Evolutionary conservation across 306 rosid species (phyloP).

Genomic region (Macrotyloma uniflorum): DNA sequence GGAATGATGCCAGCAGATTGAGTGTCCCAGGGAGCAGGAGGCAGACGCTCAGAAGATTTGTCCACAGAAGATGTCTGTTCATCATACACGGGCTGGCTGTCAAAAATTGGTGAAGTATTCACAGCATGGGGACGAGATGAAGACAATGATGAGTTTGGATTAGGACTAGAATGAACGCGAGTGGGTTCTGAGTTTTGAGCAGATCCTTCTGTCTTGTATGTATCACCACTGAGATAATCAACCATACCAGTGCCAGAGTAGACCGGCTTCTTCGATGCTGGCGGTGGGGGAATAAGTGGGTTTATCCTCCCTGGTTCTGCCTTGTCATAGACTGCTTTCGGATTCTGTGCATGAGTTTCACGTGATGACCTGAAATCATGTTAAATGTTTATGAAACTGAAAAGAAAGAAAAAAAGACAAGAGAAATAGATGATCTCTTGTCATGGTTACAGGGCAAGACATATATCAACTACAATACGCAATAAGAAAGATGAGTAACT

Average conservation of each 20-base stretch:
- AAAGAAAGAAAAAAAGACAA: background rate
- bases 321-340: constrained; percentile 58
- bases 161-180: constrained; percentile 50
- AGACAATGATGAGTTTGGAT: constrained; percentile 49
- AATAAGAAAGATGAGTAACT: constrained; percentile 9
- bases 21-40: constrained; percentile 75
- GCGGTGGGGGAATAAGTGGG: constrained; percentile 84
- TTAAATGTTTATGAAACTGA: constrained; percentile 21
- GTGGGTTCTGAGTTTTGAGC: constrained; percentile 47
- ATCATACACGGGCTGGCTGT: constrained; percentile 62
- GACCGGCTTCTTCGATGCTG: constrained; percentile 71
- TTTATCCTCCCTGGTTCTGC: constrained; percentile 49
- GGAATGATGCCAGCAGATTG: constrained; percentile 62
- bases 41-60: constrained; percentile 62
- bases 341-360: constrained; percentile 54
- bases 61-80: constrained; percentile 63
- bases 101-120: constrained; percentile 51
- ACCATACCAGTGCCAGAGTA: constrained; percentile 58
- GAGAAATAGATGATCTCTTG: background rate
- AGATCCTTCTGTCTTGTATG: constrained; percentile 66
- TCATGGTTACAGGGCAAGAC: background rate
- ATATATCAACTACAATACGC: background rate
- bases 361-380: constrained; percentile 70
- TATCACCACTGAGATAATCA: constrained; percentile 93
- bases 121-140: constrained; percentile 44